Evolutionary conservation across 2,329 filamentous ascomycete genomes (phyloP).

Genomic region (Cucurbitaria berberidis): DNA sequence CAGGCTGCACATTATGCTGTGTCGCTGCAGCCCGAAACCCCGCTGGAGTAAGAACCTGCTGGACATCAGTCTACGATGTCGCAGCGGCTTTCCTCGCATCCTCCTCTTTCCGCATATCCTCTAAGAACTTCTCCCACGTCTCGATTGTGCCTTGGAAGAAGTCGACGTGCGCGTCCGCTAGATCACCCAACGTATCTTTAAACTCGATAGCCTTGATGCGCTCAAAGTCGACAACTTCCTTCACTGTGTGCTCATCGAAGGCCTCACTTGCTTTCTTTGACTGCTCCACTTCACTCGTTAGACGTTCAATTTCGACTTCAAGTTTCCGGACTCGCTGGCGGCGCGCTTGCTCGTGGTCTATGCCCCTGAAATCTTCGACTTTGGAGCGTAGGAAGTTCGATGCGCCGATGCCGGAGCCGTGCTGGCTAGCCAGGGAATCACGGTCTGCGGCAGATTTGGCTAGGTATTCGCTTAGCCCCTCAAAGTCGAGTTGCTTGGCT

Average conservation of each 20-base stretch:
- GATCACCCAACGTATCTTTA: slow-evolving; percentile 78
- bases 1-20: neutral
- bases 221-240: slow-evolving; percentile 93
- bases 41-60: neutral
- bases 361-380: slow-evolving; percentile 93
- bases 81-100: slow-evolving; percentile 39
- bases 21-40: neutral
- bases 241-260: slow-evolving; percentile 95
- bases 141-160: slow-evolving; percentile 83
- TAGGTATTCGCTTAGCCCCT: slow-evolving; percentile 93
- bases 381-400: slow-evolving; percentile 91
- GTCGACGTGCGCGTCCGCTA: slow-evolving; percentile 83
- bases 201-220: slow-evolving; percentile 95
- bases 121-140: slow-evolving; percentile 89
- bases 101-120: slow-evolving; percentile 79
- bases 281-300: slow-evolving; percentile 83
- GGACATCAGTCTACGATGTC: slow-evolving; percentile 19
- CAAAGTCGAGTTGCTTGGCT: slow-evolving; percentile 97
- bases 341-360: slow-evolving; percentile 91
- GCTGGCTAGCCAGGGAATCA: slow-evolving; percentile 74
- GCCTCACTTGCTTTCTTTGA: slow-evolving; percentile 87
- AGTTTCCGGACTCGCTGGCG: slow-evolving; percentile 87
- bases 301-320: slow-evolving; percentile 88
- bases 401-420: slow-evolving; percentile 70
- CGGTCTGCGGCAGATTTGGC: slow-evolving; percentile 88